Conservation (phyloP, 1,284 basidiomycete species). For the Fistulinella staudtii region DNA sequence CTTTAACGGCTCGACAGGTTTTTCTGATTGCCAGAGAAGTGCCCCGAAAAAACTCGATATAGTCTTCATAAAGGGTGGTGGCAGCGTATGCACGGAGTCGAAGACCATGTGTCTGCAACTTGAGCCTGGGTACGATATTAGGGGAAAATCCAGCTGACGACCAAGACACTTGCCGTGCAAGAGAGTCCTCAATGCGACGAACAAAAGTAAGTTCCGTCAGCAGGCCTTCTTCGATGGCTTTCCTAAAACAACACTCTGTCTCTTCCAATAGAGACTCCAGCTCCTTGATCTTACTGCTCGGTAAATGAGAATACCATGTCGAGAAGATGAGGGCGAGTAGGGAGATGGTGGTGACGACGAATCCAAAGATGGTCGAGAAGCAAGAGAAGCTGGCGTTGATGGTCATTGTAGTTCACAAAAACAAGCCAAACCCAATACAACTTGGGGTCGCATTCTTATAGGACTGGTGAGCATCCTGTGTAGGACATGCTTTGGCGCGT, state of each 20-base stretch:
- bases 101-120: background rate
- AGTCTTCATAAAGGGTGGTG: background rate
- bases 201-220: background rate
- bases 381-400: background rate
- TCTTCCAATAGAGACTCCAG: slow-evolving; percentile 1
- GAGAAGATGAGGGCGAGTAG: background rate
- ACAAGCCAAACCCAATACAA: too few relatives aligned
- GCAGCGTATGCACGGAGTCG: background rate
- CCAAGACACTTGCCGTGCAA: background rate
- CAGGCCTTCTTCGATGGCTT: slow-evolving; percentile 8
- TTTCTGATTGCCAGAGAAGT: background rate
- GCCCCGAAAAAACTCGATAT: background rate
- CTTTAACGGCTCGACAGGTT: background rate
- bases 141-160: background rate
- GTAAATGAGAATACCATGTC: background rate
- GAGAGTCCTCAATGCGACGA: background rate
- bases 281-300: slow-evolving; percentile 8
- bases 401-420: background rate
- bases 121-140: background rate
- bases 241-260: background rate
- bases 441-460: too few relatives aligned
- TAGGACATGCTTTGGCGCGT: background rate
- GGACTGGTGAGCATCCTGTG: background rate
- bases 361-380: slow-evolving; percentile 4
- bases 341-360: background rate